A percentile compares a stretch with the other conserved stretches of the same genome.
These are phyloP conservation scores for Exophiala oligosperma DNA, from an alignment of 2,329 filamentous ascomycete species.

Conservation along the genomic window DNA sequence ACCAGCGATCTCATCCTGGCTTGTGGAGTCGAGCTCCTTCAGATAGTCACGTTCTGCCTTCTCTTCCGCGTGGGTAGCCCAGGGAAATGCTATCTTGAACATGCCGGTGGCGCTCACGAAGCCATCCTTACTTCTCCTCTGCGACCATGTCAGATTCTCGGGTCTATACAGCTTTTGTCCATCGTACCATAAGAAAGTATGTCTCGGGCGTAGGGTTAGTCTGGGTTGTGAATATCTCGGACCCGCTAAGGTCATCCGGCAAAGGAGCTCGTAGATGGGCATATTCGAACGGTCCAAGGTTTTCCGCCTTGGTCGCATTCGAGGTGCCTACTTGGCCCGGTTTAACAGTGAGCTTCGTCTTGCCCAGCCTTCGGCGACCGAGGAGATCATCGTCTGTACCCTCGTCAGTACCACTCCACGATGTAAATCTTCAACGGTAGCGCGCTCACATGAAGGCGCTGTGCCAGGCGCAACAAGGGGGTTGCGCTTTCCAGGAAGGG, in stretches of 20 bases:
- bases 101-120: constrained; percentile 67
- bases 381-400: constrained; percentile 70
- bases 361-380: constrained; percentile 80
- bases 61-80: constrained; percentile 62
- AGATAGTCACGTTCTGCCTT: constrained; percentile 68
- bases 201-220: constrained; percentile 69
- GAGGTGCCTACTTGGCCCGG: constrained; percentile 69
- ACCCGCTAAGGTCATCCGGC: constrained; percentile 81
- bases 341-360: constrained; percentile 86
- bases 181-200: constrained; percentile 85
- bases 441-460: constrained; percentile 47
- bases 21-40: constrained; percentile 76
- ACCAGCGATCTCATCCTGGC: constrained; percentile 87
- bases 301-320: constrained; percentile 70
- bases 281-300: constrained; percentile 88
- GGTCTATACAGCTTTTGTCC: background rate
- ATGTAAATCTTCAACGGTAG: background rate
- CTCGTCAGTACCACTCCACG: constrained; percentile 11
- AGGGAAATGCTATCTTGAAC: constrained; percentile 69
- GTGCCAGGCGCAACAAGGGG: constrained; percentile 45
- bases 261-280: constrained; percentile 90
- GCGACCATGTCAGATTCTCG: constrained; percentile 20
- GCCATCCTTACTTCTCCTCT: constrained; percentile 66
- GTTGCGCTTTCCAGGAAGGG: constrained; percentile 48
- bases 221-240: constrained; percentile 86